Evolutionary conservation across 148 eudicot genomes (phyloP).

Genomic region (Silene latifolia): DNA sequence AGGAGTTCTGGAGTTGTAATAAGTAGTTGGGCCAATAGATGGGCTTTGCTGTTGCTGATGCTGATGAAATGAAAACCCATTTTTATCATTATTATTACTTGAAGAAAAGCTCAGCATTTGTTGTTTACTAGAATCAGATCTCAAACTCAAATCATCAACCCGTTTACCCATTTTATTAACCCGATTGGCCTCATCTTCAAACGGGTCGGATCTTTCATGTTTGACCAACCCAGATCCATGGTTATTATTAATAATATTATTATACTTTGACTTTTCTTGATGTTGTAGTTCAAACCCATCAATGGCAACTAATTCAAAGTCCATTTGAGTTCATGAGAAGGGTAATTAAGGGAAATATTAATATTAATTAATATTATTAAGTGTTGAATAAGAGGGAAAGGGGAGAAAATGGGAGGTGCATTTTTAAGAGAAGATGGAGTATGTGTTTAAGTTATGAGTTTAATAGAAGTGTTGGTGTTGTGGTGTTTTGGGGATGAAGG

Average conservation of each 20-base stretch:
- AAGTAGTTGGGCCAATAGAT: slow-evolving; percentile 9
- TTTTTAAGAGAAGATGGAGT: slow-evolving; percentile 13
- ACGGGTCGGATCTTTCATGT: slow-evolving; percentile 53
- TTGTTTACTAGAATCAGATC: slow-evolving; percentile 38
- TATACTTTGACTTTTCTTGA: slow-evolving; percentile 21
- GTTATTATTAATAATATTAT: background rate
- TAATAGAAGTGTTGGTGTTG: background rate
- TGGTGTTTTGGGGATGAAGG: slow-evolving; percentile 1
- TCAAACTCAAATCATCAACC: slow-evolving; percentile 29
- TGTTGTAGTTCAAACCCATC: slow-evolving; percentile 5
- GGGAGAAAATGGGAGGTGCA: slow-evolving; percentile 21
- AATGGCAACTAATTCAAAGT: slow-evolving; percentile 30
- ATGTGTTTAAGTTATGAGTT: background rate
- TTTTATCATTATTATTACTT: slow-evolving; percentile 19
- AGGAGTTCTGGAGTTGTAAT: slow-evolving; percentile 19
- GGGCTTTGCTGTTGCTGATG: slow-evolving; percentile 23
- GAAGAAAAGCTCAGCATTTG: slow-evolving; percentile 65
- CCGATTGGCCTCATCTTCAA: slow-evolving; percentile 30
- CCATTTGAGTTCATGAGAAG: slow-evolving; percentile 35
- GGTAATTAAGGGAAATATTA: slow-evolving; percentile 3
- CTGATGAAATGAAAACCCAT: slow-evolving; percentile 27
- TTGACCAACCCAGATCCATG: slow-evolving; percentile 51
- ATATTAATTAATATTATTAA: no score
- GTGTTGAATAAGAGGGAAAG: background rate
- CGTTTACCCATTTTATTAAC: slow-evolving; percentile 34